A percentile compares a stretch with the other conserved stretches of the same genome.
These are phyloP conservation scores for Pelargonium australe DNA, from an alignment of 441 rosid genomes.

Conservation along the genomic window DNA sequence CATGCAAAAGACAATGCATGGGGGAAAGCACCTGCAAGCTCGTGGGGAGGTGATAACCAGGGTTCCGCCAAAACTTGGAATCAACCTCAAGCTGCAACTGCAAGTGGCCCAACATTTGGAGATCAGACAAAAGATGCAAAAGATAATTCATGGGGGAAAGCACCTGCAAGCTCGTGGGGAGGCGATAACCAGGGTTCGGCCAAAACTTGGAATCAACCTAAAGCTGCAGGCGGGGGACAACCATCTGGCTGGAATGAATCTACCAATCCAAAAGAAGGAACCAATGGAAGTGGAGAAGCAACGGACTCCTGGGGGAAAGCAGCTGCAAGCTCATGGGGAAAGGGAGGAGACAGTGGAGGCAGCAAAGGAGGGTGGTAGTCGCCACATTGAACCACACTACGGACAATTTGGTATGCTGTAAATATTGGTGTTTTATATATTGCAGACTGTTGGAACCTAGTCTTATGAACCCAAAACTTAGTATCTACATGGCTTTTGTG, in stretches of 20 bases:
- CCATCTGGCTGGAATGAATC: constrained; percentile 24
- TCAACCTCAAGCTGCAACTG: constrained; percentile 18
- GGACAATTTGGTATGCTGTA: too few relatives aligned
- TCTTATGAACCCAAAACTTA: too few relatives aligned
- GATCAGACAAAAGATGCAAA: too few relatives aligned
- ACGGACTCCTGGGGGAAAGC: constrained; percentile 29
- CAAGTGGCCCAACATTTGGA: neutral
- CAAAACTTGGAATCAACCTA: constrained; percentile 19
- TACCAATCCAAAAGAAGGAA: constrained; percentile 22
- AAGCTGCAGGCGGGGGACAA: constrained; percentile 20
- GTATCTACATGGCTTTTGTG: too few relatives aligned
- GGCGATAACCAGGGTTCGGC: constrained; percentile 19
- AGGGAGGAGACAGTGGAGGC: constrained; percentile 19
- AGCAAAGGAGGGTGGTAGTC: constrained; percentile 34
- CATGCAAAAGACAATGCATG: neutral
- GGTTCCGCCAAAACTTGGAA: constrained; percentile 20
- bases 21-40: constrained; percentile 11
- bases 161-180: too few relatives aligned
- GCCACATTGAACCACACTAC: too few relatives aligned
- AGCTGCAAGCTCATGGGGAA: constrained; percentile 33
- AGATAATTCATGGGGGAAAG: constrained; percentile 15
- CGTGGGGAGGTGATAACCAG: constrained; percentile 7
- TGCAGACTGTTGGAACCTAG: too few relatives aligned
- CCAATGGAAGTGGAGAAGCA: constrained; percentile 14
- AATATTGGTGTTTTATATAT: too few relatives aligned